Base-by-base conservation (phyloP, 352 stramenopile species). In the Globisporangium cystogenes region DNA sequence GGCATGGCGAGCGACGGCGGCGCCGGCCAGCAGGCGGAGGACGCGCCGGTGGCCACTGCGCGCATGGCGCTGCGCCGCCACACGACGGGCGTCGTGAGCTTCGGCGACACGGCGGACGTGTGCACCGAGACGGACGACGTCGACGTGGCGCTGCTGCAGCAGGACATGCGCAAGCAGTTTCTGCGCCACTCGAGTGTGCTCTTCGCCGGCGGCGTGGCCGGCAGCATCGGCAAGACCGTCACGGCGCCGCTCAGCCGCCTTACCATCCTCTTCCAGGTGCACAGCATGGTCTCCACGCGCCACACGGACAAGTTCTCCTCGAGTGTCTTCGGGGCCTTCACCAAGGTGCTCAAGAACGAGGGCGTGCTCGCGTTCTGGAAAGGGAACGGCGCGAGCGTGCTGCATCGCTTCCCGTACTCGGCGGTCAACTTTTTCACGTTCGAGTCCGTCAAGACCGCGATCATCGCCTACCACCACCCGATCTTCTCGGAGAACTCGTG, bases 361-460 rank as follows among this genome's bases (percentile, higher is more conserved):
- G 95, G 95, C 10, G 64, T 93, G 14, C 56, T 90, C 15, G 85
- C 89, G 51, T 78, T 99, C 12, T 99, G 95, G 95, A 98, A 97
- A 57, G 95, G 95, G 47, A 99, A 99, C 60, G 94, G 93, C 27
- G 96, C 94, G 23, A 98, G 89, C 33, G 91, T 98, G 12, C 62
- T 99, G 27, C 95, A 99, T 68, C 82, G 95, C 18, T 98, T 99
- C 69, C 95, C 95, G 46, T 99, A 98, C 68, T 97, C 89, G 41
- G 95, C 93, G 0, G 96, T 98, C 57, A 98, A 99, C 55, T 99
- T 99, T 67, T 97, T 93, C 63, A 93, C 93, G 39, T 99, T 97
- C 58, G 95, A 99, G 70, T 80, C 90, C 78, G 58, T 95, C 76
- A 92, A 86, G 81, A 74, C 75, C 67, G 59, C 64, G 29, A 79